Percentiles rank a stretch among this genome's conserved stretches.
phyloP scores from a whole-genome alignment of 2,329 filamentous ascomycete species.

The Talaromyces sp. region DNA sequence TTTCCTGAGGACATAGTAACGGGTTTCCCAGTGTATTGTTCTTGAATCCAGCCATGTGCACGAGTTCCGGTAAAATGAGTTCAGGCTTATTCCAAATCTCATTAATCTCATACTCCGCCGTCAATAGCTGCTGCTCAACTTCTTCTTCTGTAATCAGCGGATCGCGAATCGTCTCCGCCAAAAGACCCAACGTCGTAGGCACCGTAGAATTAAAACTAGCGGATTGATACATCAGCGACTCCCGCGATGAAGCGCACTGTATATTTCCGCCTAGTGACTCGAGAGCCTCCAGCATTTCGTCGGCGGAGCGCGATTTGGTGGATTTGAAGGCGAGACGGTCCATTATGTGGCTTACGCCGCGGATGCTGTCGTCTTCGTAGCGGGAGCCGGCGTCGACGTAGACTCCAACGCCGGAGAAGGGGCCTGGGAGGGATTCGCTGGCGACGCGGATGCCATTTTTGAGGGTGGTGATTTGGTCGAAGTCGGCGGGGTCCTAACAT shows the following conservation, averaged over 20 bases:
- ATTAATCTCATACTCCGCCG: constrained; percentile 89
- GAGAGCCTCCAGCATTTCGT: constrained; percentile 82
- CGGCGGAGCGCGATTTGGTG: constrained; percentile 68
- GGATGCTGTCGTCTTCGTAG: constrained; percentile 81
- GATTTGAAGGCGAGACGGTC: constrained; percentile 93
- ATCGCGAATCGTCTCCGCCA: constrained; percentile 91
- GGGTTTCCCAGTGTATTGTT: constrained; percentile 96
- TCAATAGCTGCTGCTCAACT: constrained; percentile 80
- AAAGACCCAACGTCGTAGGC: constrained; percentile 72
- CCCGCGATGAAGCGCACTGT: constrained; percentile 90
- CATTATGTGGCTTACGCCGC: constrained; percentile 93
- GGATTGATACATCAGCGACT: constrained; percentile 98
- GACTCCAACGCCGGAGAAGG: constrained; percentile 91
- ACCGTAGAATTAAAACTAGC: constrained; percentile 96
- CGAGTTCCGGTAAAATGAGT: constrained; percentile 88
- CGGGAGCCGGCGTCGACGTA: constrained; percentile 94
- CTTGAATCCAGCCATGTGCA: constrained; percentile 93
- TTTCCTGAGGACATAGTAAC: constrained; percentile 82
- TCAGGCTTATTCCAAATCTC: constrained; percentile 99
- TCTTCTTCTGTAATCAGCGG: constrained; percentile 83
- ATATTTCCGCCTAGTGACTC: constrained; percentile 93
- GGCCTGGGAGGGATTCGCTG: constrained; percentile 88
- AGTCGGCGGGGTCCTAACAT: constrained; percentile 73
- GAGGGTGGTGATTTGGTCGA: constrained; percentile 83
- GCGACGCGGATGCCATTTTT: constrained; percentile 92